phyloP scores from a whole-genome alignment of 257 asterid genomes.

The Echites panduratus region DNA sequence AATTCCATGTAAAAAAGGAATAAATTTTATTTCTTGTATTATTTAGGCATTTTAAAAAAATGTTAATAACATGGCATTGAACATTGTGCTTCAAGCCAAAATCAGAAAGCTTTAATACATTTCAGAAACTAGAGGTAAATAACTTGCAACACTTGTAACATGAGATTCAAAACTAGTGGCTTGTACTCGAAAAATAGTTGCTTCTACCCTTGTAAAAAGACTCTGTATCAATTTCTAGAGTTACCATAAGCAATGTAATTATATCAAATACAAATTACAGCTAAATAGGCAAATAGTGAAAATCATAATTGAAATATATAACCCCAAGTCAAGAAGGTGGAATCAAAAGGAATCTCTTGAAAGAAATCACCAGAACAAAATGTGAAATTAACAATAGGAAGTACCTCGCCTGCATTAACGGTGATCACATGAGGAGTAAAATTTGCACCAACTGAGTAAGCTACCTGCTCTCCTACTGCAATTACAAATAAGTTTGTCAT shows the following conservation, averaged over 20 bases:
- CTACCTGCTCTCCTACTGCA: conserved; percentile 38
- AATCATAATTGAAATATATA: background rate
- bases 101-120: background rate
- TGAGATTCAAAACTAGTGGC: background rate
- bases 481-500: conserved; percentile 8
- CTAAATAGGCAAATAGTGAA: background rate
- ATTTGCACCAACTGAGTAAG: conserved; percentile 52
- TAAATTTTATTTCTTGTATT: background rate
- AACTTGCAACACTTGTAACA: background rate
- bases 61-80: background rate
- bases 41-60: no score
- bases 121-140: background rate
- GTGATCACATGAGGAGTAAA: conserved; percentile 73
- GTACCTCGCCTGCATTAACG: conserved; percentile 80
- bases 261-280: background rate
- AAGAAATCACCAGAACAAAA: background rate
- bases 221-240: background rate
- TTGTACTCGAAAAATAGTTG: background rate
- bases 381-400: conserved; percentile 1
- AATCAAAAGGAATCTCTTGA: background rate
- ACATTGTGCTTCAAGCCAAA: background rate
- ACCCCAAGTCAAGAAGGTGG: background rate
- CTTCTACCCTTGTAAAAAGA: background rate
- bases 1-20: background rate
- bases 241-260: background rate